Evolutionary conservation across 345 rosid genomes (phyloP).

Genomic region (Viola odorata): DNA sequence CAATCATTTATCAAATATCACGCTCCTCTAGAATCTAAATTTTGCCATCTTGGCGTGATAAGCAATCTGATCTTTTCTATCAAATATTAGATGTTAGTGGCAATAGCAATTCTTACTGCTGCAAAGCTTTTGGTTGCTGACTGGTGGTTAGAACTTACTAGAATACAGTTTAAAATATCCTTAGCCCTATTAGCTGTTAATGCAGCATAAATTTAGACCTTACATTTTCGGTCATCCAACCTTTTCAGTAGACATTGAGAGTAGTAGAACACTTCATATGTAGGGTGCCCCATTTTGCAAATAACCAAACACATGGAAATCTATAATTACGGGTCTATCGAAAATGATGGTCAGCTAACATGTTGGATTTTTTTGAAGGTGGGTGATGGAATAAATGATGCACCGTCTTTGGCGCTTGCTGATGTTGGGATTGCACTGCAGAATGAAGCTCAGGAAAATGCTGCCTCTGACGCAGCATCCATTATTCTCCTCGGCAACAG

Average conservation of each 20-base stretch:
- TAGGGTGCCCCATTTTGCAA: too few species aligned
- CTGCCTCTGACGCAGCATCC: conserved; percentile 86
- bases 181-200: too few species aligned
- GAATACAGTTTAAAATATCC: too few species aligned
- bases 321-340: neutral
- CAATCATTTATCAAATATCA: neutral
- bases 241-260: too few species aligned
- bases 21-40: conserved; percentile 5
- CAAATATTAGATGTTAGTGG: neutral
- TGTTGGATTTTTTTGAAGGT: conserved; percentile 41
- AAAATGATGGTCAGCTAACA: conserved; percentile 3
- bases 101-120: too few species aligned
- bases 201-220: too few species aligned
- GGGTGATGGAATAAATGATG: conserved; percentile 97
- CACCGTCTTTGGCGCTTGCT: conserved; percentile 90
- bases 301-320: neutral
- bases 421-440: conserved; percentile 89
- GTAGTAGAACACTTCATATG: too few species aligned
- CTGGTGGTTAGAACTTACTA: neutral
- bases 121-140: neutral
- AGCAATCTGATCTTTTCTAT: neutral
- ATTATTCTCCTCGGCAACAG: conserved; percentile 84
- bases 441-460: conserved; percentile 84
- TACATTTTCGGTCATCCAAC: too few species aligned
- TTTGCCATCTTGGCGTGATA: neutral